A percentile compares a stretch with the other conserved stretches of the same genome.
Evolutionary conservation across 768 basidiomycete species (phyloP).

Genomic region (Kondoa subrosea): DNA sequence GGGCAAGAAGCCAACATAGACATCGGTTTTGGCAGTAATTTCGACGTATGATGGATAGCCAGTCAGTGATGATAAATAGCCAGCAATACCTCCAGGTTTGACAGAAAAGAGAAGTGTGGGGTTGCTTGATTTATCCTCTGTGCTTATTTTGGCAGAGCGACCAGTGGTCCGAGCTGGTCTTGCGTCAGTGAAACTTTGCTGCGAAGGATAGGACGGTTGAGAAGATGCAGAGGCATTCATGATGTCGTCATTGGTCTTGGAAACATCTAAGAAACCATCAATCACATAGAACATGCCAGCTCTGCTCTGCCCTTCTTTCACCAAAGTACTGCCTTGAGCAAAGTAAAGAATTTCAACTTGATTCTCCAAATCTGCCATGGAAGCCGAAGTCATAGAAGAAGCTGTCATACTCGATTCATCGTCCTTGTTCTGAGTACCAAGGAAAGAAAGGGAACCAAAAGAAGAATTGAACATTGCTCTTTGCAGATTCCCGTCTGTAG

Average conservation of each 20-base stretch:
- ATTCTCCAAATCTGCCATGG: constrained; percentile 70
- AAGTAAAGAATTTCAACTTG: constrained; percentile 93
- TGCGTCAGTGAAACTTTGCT: neutral
- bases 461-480: constrained; percentile 28
- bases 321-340: constrained; percentile 65
- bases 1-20: constrained; percentile 91
- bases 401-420: constrained; percentile 29
- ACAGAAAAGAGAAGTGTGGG: constrained; percentile 60
- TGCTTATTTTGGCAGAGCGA: neutral
- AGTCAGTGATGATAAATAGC: constrained; percentile 81
- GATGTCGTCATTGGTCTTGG: constrained; percentile 40
- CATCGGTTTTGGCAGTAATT: constrained; percentile 90
- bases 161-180: neutral
- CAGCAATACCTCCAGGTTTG: constrained; percentile 93
- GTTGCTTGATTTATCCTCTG: constrained; percentile 30
- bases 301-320: constrained; percentile 63
- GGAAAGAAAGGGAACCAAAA: constrained; percentile 29
- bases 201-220: constrained; percentile 9
- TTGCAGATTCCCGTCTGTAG: constrained; percentile 13
- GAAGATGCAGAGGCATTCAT: neutral
- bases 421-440: constrained; percentile 26
- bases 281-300: constrained; percentile 81
- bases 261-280: constrained; percentile 85
- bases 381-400: constrained; percentile 36
- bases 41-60: constrained; percentile 89